Evolutionary conservation across 129 eudicot genomes (phyloP).

Genomic region (Solidago caesia): DNA sequence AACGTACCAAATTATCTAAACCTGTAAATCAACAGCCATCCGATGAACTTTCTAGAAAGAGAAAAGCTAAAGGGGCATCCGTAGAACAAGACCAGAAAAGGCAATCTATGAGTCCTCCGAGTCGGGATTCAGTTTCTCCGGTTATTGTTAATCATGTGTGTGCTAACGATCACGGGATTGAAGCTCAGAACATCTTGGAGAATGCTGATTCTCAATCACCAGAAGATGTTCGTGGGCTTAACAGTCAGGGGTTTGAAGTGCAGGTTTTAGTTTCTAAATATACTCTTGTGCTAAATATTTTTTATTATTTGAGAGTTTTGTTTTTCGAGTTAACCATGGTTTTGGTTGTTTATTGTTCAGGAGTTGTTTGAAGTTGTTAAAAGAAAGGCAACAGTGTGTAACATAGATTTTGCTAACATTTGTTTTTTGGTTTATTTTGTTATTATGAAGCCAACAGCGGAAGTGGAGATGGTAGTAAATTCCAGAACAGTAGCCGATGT

Average conservation of each 20-base stretch:
- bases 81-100: slow-evolving; percentile 40
- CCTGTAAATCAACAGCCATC: slow-evolving; percentile 25
- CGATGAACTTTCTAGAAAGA: slow-evolving; percentile 46
- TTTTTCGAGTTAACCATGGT: not conserved
- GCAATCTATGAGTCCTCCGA: slow-evolving; percentile 41
- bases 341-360: not conserved
- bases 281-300: not conserved
- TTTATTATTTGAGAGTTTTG: not conserved
- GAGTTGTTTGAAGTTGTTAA: slow-evolving; percentile 1
- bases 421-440: slow-evolving; percentile 19
- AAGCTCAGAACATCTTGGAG: slow-evolving; percentile 13
- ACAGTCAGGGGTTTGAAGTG: slow-evolving; percentile 33
- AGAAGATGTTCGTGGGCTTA: slow-evolving; percentile 28
- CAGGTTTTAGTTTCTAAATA: slow-evolving; percentile 55
- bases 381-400: slow-evolving; percentile 3
- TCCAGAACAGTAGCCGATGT: slow-evolving; percentile 37
- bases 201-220: slow-evolving; percentile 19
- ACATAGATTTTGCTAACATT: slow-evolving; percentile 14
- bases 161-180: not conserved
- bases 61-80: slow-evolving; percentile 39
- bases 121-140: slow-evolving; percentile 51
- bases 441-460: slow-evolving; percentile 51
- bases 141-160: slow-evolving; percentile 40
- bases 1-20: slow-evolving; percentile 44
- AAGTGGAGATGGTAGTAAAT: slow-evolving; percentile 32